A percentile compares a stretch with the other conserved stretches of the same genome.
Evolutionary conservation across 192 early-diverging fungal genomes (phyloP).

Genomic region (Backusella sp.): DNA sequence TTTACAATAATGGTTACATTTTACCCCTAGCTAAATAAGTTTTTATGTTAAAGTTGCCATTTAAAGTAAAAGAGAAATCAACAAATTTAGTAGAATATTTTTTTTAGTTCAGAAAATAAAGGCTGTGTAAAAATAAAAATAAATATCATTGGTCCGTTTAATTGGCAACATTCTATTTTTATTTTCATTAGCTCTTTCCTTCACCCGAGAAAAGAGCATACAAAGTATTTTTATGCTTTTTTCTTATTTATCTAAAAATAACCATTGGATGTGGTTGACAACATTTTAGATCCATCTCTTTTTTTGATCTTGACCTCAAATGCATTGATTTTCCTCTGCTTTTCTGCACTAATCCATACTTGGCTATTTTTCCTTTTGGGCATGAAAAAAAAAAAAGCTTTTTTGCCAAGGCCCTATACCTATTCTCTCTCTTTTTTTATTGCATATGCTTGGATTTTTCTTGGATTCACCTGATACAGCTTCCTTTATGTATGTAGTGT

Average conservation of each 20-base stretch:
- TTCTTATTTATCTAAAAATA: not conserved
- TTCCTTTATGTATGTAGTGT: not conserved
- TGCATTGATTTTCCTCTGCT: not conserved
- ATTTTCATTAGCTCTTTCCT: not conserved
- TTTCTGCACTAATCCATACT: not conserved
- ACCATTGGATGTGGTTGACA: not conserved
- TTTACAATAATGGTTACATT: not conserved
- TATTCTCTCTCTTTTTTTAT: not conserved
- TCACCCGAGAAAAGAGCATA: not conserved
- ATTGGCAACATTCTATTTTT: not conserved
- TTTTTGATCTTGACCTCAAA: not conserved
- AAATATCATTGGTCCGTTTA: not conserved
- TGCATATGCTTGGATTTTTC: not conserved
- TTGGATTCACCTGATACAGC: slow-evolving; percentile 3
- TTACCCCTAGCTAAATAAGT: not conserved
- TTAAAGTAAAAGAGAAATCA: not conserved
- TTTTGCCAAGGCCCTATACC: not conserved
- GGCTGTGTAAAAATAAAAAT: not conserved
- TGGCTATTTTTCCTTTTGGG: not conserved
- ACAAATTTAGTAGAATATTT: slow-evolving; percentile 2
- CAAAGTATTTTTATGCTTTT: not conserved
- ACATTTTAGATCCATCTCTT: not conserved
- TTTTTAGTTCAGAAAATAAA: not conserved
- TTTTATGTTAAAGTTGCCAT: not conserved
- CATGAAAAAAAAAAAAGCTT: not conserved